Conservation (phyloP, 1,284 basidiomycete species). For the Ceratobasidium papillatum region DNA sequence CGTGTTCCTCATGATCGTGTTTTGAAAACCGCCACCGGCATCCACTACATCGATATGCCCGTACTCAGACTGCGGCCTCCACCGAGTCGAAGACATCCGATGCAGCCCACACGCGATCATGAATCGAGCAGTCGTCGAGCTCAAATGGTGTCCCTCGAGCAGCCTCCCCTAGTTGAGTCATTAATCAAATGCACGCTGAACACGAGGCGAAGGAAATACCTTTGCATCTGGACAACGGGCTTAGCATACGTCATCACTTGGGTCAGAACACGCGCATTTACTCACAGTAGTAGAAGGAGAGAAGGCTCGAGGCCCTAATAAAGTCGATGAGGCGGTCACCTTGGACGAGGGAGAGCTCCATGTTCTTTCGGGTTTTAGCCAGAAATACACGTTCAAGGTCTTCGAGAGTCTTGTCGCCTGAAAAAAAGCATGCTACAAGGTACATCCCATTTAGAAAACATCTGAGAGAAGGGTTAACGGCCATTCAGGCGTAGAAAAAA, state of each 20-base stretch:
- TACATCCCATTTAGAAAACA: slow-evolving; percentile 44
- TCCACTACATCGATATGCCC: slow-evolving; percentile 4
- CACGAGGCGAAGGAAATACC: slow-evolving; percentile 1
- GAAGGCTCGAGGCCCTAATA: slow-evolving; percentile 41
- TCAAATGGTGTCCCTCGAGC: slow-evolving; percentile 42
- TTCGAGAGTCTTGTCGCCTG: slow-evolving; percentile 37
- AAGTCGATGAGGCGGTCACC: slow-evolving; percentile 42
- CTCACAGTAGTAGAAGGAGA: slow-evolving; percentile 44
- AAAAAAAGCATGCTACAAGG: slow-evolving; percentile 42
- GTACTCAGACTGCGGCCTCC: slow-evolving; percentile 36
- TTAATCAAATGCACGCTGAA: neutral
- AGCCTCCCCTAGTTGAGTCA: slow-evolving; percentile 32
- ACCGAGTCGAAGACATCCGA: slow-evolving; percentile 35
- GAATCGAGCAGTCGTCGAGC: slow-evolving; percentile 39
- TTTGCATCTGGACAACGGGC: neutral
- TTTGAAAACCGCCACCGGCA: neutral
- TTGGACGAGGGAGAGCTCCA: slow-evolving; percentile 26
- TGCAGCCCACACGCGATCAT: slow-evolving; percentile 45
- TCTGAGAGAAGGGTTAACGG: neutral
- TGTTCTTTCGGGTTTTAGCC: slow-evolving; percentile 34
- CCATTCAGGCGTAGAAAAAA: too few species aligned
- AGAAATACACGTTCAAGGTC: slow-evolving; percentile 42
- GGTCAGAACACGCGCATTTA: slow-evolving; percentile 7
- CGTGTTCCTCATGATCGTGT: neutral
- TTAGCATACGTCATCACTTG: neutral